Base-by-base conservation (phyloP, 169 alveolate species). In the Miamiensis avidus region DNA sequence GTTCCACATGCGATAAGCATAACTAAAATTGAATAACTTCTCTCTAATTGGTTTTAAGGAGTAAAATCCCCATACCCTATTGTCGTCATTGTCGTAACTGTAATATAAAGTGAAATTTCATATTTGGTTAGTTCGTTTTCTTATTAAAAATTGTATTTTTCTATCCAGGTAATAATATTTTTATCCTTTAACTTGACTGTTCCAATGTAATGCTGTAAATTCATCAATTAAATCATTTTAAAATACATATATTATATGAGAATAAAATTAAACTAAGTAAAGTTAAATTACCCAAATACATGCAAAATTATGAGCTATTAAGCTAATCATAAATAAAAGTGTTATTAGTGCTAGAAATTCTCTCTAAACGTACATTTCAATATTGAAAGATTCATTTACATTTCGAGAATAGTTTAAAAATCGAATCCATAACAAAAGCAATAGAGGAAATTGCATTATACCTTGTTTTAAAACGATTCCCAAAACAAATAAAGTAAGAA, bases 51-150 rank as follows among this genome's bases (percentile, higher is more conserved):
- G 76, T 93, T 93, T 49, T 89, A 33, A 65, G 96, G 96, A 29
- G 88, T 65, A 6, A 93, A 82, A 78, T 93, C 96, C 28, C 96
- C 96, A 82, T 89, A 93, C 11, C 96, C 96, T 0, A 88, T 90
- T 74, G 96, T 93, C 28, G 91, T 89, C 82, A 81, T 86, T 26
- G 96, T 93, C 28, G 85, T 84, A 0, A 89, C 87, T 29, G 93
- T 91, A 90, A 94, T 88, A 78, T 93, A 93, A 28, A 90, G 82
- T 25, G 94, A 85, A 75, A 84, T 72, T 34, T 86, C 65, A 74
- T 93, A 93, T 83, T 84, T 86, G 31, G 75, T 69, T 15, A 79
- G 31, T n/a, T 72, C 34, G 28, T 75, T 81, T 29, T 34, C 79
- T 75, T 79, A 79, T 30, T 82, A 72, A 33, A 92, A 32, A 29